Percentiles rank a stretch among this genome's conserved stretches.
These are phyloP conservation scores for Kalmanozyma brasiliensis DNA, from an alignment of 1,284 basidiomycete genomes.

Conservation along the genomic window DNA sequence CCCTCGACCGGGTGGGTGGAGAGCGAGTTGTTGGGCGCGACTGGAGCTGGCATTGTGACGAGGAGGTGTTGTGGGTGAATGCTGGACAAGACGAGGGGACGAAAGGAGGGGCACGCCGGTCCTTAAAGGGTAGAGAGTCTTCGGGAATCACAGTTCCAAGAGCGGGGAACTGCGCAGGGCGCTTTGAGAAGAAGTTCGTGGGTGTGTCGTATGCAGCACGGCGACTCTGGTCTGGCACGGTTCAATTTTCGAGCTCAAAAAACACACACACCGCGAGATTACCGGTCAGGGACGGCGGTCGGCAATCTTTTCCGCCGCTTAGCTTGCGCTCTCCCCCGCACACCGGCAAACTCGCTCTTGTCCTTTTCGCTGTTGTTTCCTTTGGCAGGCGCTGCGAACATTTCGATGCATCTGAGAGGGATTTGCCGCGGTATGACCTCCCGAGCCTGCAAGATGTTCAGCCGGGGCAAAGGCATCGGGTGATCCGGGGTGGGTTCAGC, in stretches of 20 bases:
- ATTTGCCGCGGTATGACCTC: too few species aligned
- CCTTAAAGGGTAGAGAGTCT: background rate
- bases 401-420: too few species aligned
- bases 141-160: background rate
- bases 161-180: slow-evolving; percentile 6
- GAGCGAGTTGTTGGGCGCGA: slow-evolving; percentile 61
- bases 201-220: slow-evolving; percentile 16
- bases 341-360: slow-evolving; percentile 31
- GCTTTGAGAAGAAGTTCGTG: too few species aligned
- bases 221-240: too few species aligned
- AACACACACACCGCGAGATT: slow-evolving; percentile 14
- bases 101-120: background rate
- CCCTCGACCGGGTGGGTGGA: slow-evolving; percentile 52
- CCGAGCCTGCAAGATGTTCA: too few species aligned
- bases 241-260: slow-evolving; percentile 2
- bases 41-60: slow-evolving; percentile 25
- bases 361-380: background rate
- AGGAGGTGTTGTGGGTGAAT: background rate
- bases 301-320: slow-evolving; percentile 38
- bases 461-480: too few species aligned
- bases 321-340: slow-evolving; percentile 14
- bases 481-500: too few species aligned
- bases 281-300: slow-evolving; percentile 25
- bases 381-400: too few species aligned
- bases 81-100: background rate